These are phyloP conservation scores for Colletotrichum scovillei DNA, from an alignment of 2,329 filamentous ascomycete genomes.

Conservation along the genomic window DNA sequence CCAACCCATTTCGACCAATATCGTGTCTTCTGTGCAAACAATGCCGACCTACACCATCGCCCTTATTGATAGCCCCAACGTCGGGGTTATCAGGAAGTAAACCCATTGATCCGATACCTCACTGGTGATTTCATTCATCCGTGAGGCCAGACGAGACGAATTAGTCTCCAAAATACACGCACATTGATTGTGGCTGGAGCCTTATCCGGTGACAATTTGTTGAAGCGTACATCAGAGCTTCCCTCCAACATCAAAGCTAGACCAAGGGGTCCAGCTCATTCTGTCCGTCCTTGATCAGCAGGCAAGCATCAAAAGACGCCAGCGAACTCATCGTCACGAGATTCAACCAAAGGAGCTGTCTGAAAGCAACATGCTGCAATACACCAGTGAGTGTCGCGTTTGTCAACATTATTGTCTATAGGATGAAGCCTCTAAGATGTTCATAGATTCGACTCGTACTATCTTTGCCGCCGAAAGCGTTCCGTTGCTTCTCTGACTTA, in stretches of 20 bases:
- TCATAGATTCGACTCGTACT: neutral
- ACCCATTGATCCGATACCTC: conserved; percentile 40
- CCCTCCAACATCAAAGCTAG: neutral
- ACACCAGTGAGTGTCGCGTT: neutral
- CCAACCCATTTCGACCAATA: neutral
- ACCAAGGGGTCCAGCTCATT: neutral
- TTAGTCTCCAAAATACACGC: neutral
- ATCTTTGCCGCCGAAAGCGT: neutral
- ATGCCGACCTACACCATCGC: conserved; percentile 38
- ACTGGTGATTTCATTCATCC: conserved; percentile 37
- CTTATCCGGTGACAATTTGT: neutral
- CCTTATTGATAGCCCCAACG: conserved; percentile 61
- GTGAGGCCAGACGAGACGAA: conserved; percentile 4
- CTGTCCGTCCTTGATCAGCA: neutral
- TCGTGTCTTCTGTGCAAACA: conserved; percentile 17
- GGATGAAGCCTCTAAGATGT: neutral
- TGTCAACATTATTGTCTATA: neutral
- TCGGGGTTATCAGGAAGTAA: conserved; percentile 59
- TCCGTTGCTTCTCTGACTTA: conserved; percentile 7
- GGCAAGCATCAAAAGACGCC: neutral
- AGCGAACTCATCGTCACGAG: neutral
- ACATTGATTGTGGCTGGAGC: neutral
- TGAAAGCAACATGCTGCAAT: conserved; percentile 21
- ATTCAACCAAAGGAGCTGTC: neutral
- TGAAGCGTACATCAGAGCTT: neutral